Base-by-base conservation (phyloP, 208 protist species). In the Porcisia deanei region DNA sequence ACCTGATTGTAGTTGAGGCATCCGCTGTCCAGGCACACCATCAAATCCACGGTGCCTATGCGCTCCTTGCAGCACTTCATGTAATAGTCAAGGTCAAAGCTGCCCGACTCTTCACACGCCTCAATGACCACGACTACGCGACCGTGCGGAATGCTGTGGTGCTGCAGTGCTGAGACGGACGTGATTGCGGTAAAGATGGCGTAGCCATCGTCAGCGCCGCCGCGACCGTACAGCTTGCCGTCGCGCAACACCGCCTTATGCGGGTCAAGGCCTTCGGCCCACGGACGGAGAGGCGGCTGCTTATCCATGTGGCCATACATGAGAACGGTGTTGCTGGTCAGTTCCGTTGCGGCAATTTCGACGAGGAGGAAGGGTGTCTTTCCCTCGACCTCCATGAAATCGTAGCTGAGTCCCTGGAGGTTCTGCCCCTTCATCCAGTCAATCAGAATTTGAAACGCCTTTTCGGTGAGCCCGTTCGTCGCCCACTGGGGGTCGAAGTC, bases 231-330 rank as follows among this genome's bases (percentile, higher is more conserved):
- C 14, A 99, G 79, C 79, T 98, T 98, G 30, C 84, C 91, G 47
- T 96, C 91, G 43, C 87, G 83, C 37, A 97, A 73, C 6, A 97
- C 93, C 1, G 95, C 89, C 73, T 87, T 95, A 74, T 96, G 91
- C 0, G 95, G 94, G 70, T 91, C 89, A 22, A 98, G 87, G 37
- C 96, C 98, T 61, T 96, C 95, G 25, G 39, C 85, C 98, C 98
- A 99, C 57, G 86, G 86, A n/a, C 77, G 88, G 58, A 99, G 79
- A 41, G 98, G 98, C 30, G 98, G 98, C 91, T 99, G 97, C 86
- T 99, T 99, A 77, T 99, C 98, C 89, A 99, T 95, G 80, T 99
- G 98, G 41, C 98, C 98, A 85, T 99, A 99, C 78, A 99, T 91
- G 14, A 99, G 85, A 43, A 98, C 85, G 47, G 91, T 94, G 64